Percentiles rank a stretch among this genome's conserved stretches.
Conservation (phyloP, 2,329 filamentous ascomycete species). For the Penicillium sclerotiorum region DNA sequence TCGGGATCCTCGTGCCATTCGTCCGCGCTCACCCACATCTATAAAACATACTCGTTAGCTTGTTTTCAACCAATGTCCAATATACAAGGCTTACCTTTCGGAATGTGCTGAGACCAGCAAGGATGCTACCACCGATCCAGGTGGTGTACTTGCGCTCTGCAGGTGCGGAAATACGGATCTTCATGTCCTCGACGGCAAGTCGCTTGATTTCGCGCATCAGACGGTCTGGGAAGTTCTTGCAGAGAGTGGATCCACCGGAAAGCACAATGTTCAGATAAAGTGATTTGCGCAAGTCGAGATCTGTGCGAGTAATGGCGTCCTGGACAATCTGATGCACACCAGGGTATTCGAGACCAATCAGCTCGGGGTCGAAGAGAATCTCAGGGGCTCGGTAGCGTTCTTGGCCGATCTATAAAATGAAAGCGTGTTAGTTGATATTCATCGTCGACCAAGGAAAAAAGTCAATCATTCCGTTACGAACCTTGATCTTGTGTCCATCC, state of each 20-base stretch:
- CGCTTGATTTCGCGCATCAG: conserved; percentile 89
- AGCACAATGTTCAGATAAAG: conserved; percentile 97
- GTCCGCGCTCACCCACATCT: conserved; percentile 99
- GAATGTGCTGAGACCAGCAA: conserved; percentile 95
- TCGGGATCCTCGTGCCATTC: conserved; percentile 99
- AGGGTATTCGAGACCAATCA: conserved; percentile 95
- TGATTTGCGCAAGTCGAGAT: conserved; percentile 91
- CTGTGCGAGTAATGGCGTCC: conserved; percentile 90
- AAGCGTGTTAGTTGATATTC: not conserved
- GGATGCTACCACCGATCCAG: conserved; percentile 97
- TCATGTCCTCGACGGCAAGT: conserved; percentile 97
- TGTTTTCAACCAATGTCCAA: not conserved
- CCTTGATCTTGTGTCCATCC: conserved; percentile 92
- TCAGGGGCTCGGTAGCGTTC: conserved; percentile 96
- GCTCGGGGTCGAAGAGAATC: conserved; percentile 95
- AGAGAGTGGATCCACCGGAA: conserved; percentile 92
- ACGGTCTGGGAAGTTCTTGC: conserved; percentile 93
- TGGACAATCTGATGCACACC: conserved; percentile 98
- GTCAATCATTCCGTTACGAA: conserved; percentile 40
- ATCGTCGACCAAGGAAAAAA: not conserved
- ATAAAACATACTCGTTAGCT: conserved; percentile 10
- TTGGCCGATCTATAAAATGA: conserved; percentile 69
- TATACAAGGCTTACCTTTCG: conserved; percentile 69
- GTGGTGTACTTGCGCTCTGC: conserved; percentile 98
- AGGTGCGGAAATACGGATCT: conserved; percentile 98